Evolutionary conservation across 768 basidiomycete genomes (phyloP).

Genomic region (Suillus paluster): DNA sequence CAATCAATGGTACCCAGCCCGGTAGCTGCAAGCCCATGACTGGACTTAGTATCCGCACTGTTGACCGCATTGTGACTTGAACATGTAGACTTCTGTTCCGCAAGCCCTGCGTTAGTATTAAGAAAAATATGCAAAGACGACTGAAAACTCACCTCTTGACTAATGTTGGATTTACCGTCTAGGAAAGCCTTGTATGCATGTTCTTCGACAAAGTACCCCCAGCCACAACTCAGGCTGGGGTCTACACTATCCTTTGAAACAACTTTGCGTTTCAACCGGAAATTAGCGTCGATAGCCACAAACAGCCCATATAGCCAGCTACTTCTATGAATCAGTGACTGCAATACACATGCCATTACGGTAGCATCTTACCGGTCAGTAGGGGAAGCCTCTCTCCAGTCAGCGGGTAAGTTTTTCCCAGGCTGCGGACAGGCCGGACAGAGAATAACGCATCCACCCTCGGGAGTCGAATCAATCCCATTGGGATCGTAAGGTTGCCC

Average conservation of each 20-base stretch:
- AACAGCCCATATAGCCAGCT: slow-evolving; percentile 34
- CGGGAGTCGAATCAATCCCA: slow-evolving; percentile 1
- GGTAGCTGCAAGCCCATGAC: slow-evolving; percentile 21
- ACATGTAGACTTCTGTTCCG: slow-evolving; percentile 8
- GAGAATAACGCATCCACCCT: slow-evolving; percentile 10
- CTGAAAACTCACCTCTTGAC: slow-evolving; percentile 6
- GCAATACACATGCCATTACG: no score
- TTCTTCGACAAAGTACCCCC: slow-evolving; percentile 32
- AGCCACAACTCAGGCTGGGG: slow-evolving; percentile 30
- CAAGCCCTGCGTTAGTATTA: no score
- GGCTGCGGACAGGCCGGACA: slow-evolving; percentile 21
- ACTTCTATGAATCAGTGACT: no score
- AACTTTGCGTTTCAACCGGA: slow-evolving; percentile 32
- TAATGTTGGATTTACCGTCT: background rate
- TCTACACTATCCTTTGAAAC: slow-evolving; percentile 29
- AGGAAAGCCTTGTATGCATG: slow-evolving; percentile 20
- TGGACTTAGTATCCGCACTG: slow-evolving; percentile 2
- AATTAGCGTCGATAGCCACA: slow-evolving; percentile 38
- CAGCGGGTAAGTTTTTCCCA: slow-evolving; percentile 10
- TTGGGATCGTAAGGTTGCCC: slow-evolving; percentile 11
- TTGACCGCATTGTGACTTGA: background rate
- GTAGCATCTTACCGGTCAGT: no score
- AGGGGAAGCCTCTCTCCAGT: no score
- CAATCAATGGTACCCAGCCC: slow-evolving; percentile 35
- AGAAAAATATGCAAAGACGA: background rate